A percentile compares a stretch with the other conserved stretches of the same genome.
Evolutionary conservation across 2,329 filamentous ascomycete species (phyloP).

Genomic region (Alternaria sp.): DNA sequence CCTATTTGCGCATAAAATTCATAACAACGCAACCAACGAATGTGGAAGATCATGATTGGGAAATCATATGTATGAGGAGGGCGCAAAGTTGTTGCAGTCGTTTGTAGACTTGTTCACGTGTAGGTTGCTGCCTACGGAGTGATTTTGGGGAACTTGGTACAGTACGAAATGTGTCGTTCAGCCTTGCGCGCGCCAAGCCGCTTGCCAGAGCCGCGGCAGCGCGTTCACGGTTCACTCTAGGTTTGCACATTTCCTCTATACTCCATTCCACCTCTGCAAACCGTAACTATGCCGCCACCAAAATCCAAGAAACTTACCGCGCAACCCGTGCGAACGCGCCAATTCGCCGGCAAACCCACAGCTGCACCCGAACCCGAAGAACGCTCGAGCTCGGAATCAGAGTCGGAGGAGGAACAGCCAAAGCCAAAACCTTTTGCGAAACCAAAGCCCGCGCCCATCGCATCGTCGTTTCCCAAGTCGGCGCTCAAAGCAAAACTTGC

Average conservation of each 20-base stretch:
- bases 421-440: constrained; percentile 42
- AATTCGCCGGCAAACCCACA: constrained; percentile 82
- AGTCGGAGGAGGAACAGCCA: constrained; percentile 61
- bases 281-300: constrained; percentile 59
- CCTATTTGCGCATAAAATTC: neutral
- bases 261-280: neutral
- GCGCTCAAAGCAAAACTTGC: constrained; percentile 52
- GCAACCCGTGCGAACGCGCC: constrained; percentile 79
- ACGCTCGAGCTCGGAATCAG: constrained; percentile 51
- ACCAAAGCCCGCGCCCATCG: constrained; percentile 48
- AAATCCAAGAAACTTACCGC: constrained; percentile 83
- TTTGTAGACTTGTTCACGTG: neutral
- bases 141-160: neutral
- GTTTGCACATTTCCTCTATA: neutral
- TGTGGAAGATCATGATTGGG: too few species aligned
- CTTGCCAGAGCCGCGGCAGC: constrained; percentile 12
- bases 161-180: neutral
- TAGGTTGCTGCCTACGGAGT: neutral
- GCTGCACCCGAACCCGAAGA: constrained; percentile 49
- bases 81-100: neutral
- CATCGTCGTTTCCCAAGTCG: constrained; percentile 56
- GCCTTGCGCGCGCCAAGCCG: constrained; percentile 13
- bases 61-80: neutral
- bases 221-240: neutral
- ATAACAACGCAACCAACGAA: neutral